phyloP scores from a whole-genome alignment of 768 basidiomycete species.

The Kwoniella europaea region DNA sequence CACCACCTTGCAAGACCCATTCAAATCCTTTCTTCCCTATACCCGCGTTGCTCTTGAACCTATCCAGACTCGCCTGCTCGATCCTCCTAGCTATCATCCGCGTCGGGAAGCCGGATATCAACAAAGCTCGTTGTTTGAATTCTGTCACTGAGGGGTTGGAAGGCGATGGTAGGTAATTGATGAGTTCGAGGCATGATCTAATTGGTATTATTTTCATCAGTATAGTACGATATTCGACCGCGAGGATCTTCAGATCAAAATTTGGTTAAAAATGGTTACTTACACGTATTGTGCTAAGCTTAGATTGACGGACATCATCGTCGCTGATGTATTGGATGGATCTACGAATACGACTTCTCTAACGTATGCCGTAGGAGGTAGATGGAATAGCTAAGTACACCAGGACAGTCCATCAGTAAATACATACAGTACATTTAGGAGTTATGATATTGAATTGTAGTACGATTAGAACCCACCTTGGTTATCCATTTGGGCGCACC shows the following conservation, averaged over 20 bases:
- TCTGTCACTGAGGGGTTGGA: constrained; percentile 61
- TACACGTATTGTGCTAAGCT: constrained; percentile 93
- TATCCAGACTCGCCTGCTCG: constrained; percentile 82
- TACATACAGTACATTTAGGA: too few species aligned
- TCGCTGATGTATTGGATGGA: constrained; percentile 76
- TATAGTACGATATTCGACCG: background rate
- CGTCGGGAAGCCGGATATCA: constrained; percentile 58
- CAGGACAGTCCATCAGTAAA: too few species aligned
- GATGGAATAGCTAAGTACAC: constrained; percentile 40
- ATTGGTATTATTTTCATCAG: background rate
- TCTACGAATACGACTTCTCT: constrained; percentile 93
- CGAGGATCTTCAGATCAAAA: constrained; percentile 1
- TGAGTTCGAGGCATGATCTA: constrained; percentile 70
- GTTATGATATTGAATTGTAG: too few species aligned
- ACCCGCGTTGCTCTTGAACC: constrained; percentile 91
- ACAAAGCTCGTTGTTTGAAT: constrained; percentile 89
- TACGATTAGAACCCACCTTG: constrained; percentile 74
- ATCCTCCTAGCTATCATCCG: constrained; percentile 72
- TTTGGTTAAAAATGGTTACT: constrained; percentile 59
- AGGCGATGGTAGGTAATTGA: constrained; percentile 73
- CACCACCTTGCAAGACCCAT: constrained; percentile 67
- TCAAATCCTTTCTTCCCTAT: constrained; percentile 87
- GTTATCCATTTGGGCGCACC: constrained; percentile 90
- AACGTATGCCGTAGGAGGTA: constrained; percentile 75
- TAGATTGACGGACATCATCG: constrained; percentile 89